Percentiles rank a stretch among this genome's conserved stretches.
phyloP scores from a whole-genome alignment of 106 monocot species.

The Allium cepa region DNA sequence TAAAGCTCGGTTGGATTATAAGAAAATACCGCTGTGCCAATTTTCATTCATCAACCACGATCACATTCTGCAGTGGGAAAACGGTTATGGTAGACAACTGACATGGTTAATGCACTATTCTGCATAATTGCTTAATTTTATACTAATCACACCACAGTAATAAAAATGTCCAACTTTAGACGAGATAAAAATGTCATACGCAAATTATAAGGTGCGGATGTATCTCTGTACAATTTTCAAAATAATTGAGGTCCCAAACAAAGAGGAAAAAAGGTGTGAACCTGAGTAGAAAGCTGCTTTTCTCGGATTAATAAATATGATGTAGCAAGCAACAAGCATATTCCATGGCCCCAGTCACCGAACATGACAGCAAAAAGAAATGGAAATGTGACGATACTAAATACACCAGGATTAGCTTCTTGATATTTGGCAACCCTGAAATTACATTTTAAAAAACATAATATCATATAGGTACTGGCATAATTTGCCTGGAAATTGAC shows the following conservation, averaged over 20 bases:
- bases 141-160: too few species aligned
- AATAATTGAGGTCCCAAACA: background rate
- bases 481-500: too few species aligned
- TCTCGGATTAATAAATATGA: conserved; percentile 59
- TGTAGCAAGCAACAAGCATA: conserved; percentile 74
- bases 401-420: conserved; percentile 99
- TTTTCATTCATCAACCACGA: too few species aligned
- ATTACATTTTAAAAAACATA: conserved; percentile 3
- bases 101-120: too few species aligned
- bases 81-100: too few species aligned
- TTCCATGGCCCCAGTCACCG: conserved; percentile 99
- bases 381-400: conserved; percentile 89
- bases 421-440: conserved; percentile 90
- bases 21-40: too few species aligned
- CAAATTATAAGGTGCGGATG: too few species aligned
- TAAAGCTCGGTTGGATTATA: too few species aligned
- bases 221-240: background rate
- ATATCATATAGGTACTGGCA: background rate
- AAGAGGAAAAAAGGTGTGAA: conserved; percentile 11
- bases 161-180: too few species aligned
- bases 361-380: conserved; percentile 99
- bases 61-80: too few species aligned
- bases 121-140: too few species aligned
- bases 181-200: too few species aligned
- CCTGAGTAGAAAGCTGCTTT: conserved; percentile 90